Base-by-base conservation (phyloP, 768 basidiomycete species). In the Mycena alexandri region DNA sequence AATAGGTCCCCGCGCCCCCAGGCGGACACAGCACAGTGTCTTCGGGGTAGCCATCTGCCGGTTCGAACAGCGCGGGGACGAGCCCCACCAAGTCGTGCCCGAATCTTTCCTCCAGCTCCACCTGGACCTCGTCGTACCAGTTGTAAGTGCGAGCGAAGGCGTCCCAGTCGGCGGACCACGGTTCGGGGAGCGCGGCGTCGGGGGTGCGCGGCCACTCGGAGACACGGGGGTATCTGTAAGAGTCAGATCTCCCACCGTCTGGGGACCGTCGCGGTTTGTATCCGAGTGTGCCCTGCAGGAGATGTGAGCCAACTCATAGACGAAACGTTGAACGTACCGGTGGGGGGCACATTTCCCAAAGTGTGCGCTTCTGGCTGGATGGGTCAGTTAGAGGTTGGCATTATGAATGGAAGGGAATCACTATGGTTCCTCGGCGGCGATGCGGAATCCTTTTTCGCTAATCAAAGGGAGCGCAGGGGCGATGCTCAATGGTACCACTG, bases 341-440 rank as follows among this genome's bases (percentile, higher is more conserved):
- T 38, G 59, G 59, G 36, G 59, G 59, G 21, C 47, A 60, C 59
- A 50, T 48, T 14, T 60, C 59, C 48, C 24, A 25, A 24, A 60
- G 59, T 2, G 59, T 60, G 14, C 47, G 59, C 38, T 50, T 34
- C 3, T 29, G 21, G 22, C 46, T 47, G 46, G 8, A 12, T 7
- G 7, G 19, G 46, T 47, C 14, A 29, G 29, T 29, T 3, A 38
- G 38, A 38, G 22, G 2, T 5, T 21, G 21, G 19, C 46, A 13
- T 47, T 1, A 22, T 22, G 21, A 22, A 8, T 9, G 9, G 12
- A 22, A 22, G 22, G 19, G n/a, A 6, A 9, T 6, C 1, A 47
- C 46, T 47, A 47, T 47, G 46, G 46, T 12, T 47, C 46, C 3
- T 47, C 2, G 5, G 46, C 46, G 21, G 46, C 46, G 9, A 47